Evolutionary conservation across 768 basidiomycete species (phyloP), one percentile per base, ranked within the genome.

Genomic region (Pleurotus platypus): DNA sequence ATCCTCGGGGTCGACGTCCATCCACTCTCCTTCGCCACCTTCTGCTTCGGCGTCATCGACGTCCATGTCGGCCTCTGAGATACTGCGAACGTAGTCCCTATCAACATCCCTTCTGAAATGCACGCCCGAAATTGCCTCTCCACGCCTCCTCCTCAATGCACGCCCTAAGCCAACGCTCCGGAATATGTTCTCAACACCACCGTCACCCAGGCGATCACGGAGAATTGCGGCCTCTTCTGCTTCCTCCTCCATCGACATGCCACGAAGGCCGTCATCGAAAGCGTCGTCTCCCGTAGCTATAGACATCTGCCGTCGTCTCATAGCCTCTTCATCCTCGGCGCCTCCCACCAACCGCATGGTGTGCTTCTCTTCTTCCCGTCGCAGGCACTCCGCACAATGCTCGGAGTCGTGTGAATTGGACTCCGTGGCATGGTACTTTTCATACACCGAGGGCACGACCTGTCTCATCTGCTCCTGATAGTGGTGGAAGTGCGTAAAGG

Each of bases 41-140:
- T 63, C 66, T 39, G 62, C 57, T 6, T 63, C 66, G 38, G 63
- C 57, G 22, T 62, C 62, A 39, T 72, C 71, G 13, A 61, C 65
- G 46, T 66, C 64, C 8, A 43, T 16, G 13, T 65, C 55, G 66
- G 49, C 46, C 64, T 61, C 45, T 53, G 38, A 2, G 60, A 58
- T 42, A 30, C 57, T 24, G 53, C 16, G 38, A 18, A 26, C 35
- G 18, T 46, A 56, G 22, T 56, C 55, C 20, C 40, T 20, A 5
- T 56, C 55, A 5, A 46, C 39, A n/a, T 54, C 51, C 15, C 39
- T 39, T n/a, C 51, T n/a, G n/a, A 16, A 42, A n/a, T 22, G 18
- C 37, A 40, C 7, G 9, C 51, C 51, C 1, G 51, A 8, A 26
- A n/a, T 22, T 4, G 7, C 26, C 16, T 54, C 39, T 5, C 51